Evolutionary conservation across 768 basidiomycete species (phyloP).

Genomic region (Paxillus involutus): DNA sequence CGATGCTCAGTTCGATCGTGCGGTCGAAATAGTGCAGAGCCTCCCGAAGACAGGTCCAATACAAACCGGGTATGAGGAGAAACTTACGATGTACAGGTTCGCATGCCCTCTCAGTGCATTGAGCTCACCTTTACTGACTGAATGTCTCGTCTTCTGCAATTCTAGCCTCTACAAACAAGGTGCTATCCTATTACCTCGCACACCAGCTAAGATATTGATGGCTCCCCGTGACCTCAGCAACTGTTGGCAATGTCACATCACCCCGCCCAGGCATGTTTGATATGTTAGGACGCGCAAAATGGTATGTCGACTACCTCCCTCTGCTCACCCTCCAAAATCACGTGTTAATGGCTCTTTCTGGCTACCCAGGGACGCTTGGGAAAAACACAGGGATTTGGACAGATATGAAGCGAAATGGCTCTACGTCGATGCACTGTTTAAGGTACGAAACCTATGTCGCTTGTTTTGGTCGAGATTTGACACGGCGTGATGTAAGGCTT

Average conservation of each 20-base stretch:
- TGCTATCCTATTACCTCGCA: slow-evolving; percentile 25
- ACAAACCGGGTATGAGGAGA: slow-evolving; percentile 95
- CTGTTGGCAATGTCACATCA: slow-evolving; percentile 81
- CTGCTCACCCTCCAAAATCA: slow-evolving; percentile 14
- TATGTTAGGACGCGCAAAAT: slow-evolving; percentile 91
- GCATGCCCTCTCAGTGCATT: slow-evolving; percentile 16
- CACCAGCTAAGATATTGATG: not conserved
- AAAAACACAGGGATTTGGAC: slow-evolving; percentile 84
- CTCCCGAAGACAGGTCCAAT: slow-evolving; percentile 93
- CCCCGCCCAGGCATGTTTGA: slow-evolving; percentile 87
- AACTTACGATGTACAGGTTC: slow-evolving; percentile 89
- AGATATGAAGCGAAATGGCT: slow-evolving; percentile 80
- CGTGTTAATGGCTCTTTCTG: slow-evolving; percentile 15
- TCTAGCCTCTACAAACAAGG: slow-evolving; percentile 91
- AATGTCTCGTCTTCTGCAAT: slow-evolving; percentile 4
- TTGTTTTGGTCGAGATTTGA: not conserved
- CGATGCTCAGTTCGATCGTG: slow-evolving; percentile 87
- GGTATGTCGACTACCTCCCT: slow-evolving; percentile 45
- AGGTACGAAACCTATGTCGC: slow-evolving; percentile 44
- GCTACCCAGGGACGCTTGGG: slow-evolving; percentile 84
- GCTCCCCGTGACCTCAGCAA: slow-evolving; percentile 52
- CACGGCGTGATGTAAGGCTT: slow-evolving; percentile 46
- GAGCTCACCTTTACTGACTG: not conserved
- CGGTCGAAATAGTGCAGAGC: slow-evolving; percentile 91
- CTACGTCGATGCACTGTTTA: slow-evolving; percentile 86